A percentile compares a stretch with the other conserved stretches of the same genome.
Conservation (phyloP, 1,284 basidiomycete genomes). For the Wolfiporia cocos region DNA sequence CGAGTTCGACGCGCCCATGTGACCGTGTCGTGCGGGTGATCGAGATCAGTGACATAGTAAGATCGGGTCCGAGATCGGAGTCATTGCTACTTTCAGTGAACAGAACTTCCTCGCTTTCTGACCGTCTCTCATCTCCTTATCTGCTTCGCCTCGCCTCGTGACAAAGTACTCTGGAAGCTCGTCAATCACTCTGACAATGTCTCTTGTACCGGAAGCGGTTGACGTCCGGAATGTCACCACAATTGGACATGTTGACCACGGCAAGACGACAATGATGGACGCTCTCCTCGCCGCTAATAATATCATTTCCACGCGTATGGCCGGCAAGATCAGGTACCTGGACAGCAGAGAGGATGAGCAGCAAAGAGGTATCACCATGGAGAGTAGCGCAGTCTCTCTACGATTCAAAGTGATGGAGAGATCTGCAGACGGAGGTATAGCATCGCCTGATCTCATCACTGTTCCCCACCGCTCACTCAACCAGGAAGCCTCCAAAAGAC, state of each 20-base stretch:
- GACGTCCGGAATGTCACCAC: conserved; percentile 76
- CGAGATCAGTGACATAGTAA: too few species aligned
- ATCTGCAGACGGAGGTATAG: conserved; percentile 36
- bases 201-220: conserved; percentile 37
- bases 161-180: background rate
- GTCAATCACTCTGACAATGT: conserved; percentile 8
- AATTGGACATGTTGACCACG: conserved; percentile 85
- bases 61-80: too few species aligned
- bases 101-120: background rate
- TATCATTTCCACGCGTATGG: conserved; percentile 93
- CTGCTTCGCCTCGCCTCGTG: background rate
- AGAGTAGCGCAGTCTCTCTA: conserved; percentile 89
- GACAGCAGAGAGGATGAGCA: conserved; percentile 98
- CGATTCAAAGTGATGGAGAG: conserved; percentile 74
- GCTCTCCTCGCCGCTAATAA: conserved; percentile 95
- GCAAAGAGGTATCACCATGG: conserved; percentile 98
- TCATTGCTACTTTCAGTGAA: too few species aligned
- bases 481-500: conserved; percentile 51
- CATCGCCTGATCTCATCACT: background rate
- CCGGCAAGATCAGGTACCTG: conserved; percentile 93
- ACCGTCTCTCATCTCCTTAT: background rate
- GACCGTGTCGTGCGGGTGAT: too few species aligned
- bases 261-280: conserved; percentile 95
- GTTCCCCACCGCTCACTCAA: conserved; percentile 25
- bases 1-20: too few species aligned